Base-by-base conservation (phyloP, 139 green algal genomes). In the Marvania coccoides region DNA sequence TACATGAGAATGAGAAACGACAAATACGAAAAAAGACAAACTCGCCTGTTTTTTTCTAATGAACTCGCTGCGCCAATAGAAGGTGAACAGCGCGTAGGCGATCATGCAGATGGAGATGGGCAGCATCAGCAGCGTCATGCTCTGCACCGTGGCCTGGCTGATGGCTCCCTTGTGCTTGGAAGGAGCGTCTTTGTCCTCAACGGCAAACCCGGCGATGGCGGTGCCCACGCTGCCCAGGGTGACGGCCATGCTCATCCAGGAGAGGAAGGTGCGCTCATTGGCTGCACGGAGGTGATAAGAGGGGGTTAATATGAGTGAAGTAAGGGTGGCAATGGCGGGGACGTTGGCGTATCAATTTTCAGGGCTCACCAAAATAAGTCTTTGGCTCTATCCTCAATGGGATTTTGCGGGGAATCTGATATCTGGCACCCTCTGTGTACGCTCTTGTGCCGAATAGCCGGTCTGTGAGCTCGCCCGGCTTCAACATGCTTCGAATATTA, bases 361-460 rank as follows among this genome's bases (percentile, higher is more conserved):
- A 6, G 4, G 13, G 34, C 61, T 51, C 57, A 95, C 88, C 87
- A 71, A 95, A 95, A 55, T 87, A 96, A 5, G 82, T 91, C 61
- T 96, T 96, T 12, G 89, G 89, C 71, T 96, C 89, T 19, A 96
- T 89, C 0, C 88, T 73, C 70, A 95, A 80, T 3, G 88, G 88
- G 23, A 92, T 78, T 34, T 85, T 86, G 14, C 88, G 75, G 1
- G 88, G 85, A 23, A 90, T 63, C 71, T 95, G 87, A 29, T 85
- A 76, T 5, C 72, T 31, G 3, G 85, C 85, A 1, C 85, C 86
- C 38, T 69, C 42, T 23, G 72, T 79, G 39, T 79, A 48, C 4
- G 35, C 30, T 33, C 65, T 30, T 10, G 72, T 74, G 6, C 72
- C 72, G 46, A 74, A 79, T n/a, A 79, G 54, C 28, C 13, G 15